A percentile compares a stretch with the other conserved stretches of the same genome.
Evolutionary conservation across 306 rosid species (phyloP).

Genomic region (Heteromeles arbutifolia): DNA sequence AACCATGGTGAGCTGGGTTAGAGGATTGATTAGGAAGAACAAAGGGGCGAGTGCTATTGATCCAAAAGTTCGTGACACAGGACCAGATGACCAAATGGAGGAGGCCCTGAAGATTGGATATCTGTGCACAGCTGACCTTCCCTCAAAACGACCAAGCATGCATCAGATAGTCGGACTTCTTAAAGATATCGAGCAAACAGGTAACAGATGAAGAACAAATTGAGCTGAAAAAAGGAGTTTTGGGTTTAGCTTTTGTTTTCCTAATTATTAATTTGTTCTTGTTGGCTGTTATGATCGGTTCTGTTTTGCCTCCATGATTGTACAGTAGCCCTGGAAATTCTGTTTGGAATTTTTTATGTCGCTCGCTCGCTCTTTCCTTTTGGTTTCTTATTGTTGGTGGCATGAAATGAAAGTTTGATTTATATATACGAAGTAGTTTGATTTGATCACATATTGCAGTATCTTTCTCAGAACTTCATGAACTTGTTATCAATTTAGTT

Average conservation of each 20-base stretch:
- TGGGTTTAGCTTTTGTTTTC: conserved; percentile 5
- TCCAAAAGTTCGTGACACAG: conserved; percentile 64
- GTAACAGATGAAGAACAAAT: conserved; percentile 26
- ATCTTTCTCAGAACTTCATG: conserved; percentile 7
- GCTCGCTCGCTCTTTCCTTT: not conserved
- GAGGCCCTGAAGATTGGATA: conserved; percentile 93
- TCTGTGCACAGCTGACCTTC: conserved; percentile 91
- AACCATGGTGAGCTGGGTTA: conserved; percentile 81
- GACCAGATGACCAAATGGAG: conserved; percentile 61
- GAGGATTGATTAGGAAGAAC: conserved; percentile 72
- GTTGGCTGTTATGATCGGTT: conserved; percentile 14
- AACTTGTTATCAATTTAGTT: not conserved
- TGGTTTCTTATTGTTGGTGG: conserved; percentile 21
- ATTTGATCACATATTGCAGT: conserved; percentile 7
- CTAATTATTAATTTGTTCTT: conserved; percentile 1
- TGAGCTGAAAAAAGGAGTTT: conserved; percentile 10
- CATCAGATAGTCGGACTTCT: conserved; percentile 98
- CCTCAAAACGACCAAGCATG: conserved; percentile 92
- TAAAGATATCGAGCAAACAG: conserved; percentile 73
- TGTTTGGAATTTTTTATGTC: conserved; percentile 22
- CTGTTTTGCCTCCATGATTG: conserved; percentile 32
- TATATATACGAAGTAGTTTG: conserved; percentile 29
- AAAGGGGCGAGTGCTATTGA: conserved; percentile 61
- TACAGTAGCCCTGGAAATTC: conserved; percentile 35
- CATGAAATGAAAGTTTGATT: conserved; percentile 19